Percentiles rank a stretch among this genome's conserved stretches.
Conservation (phyloP, 2,329 filamentous ascomycete species). For the Phoma sp. region DNA sequence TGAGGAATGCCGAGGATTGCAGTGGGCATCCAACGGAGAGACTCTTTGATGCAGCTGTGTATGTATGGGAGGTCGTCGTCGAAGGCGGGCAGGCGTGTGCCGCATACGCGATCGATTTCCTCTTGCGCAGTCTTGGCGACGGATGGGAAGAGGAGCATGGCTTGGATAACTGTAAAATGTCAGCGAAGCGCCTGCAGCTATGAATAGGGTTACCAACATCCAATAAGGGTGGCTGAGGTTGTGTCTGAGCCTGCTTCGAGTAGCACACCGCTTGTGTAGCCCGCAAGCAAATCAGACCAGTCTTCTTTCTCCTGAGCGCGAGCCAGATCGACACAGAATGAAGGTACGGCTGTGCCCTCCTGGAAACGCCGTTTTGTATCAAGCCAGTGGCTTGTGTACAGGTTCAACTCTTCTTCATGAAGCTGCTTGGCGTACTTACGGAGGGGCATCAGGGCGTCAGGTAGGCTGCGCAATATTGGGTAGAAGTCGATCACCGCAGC, state of each 20-base stretch:
- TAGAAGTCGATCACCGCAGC: slow-evolving; percentile 52
- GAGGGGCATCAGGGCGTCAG: slow-evolving; percentile 37
- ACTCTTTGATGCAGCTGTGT: slow-evolving; percentile 38
- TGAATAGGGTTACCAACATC: slow-evolving; percentile 5
- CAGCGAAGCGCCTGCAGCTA: not conserved
- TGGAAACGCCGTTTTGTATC: slow-evolving; percentile 19
- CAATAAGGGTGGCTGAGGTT: slow-evolving; percentile 27
- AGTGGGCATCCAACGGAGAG: slow-evolving; percentile 40
- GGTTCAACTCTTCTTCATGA: slow-evolving; percentile 51
- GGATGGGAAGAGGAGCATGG: slow-evolving; percentile 32
- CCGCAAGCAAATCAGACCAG: slow-evolving; percentile 29
- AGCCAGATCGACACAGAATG: slow-evolving; percentile 32
- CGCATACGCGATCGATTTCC: slow-evolving; percentile 39
- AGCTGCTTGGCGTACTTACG: slow-evolving; percentile 51
- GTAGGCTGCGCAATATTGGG: slow-evolving; percentile 52
- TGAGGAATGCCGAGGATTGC: slow-evolving; percentile 34
- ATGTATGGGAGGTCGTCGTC: slow-evolving; percentile 40
- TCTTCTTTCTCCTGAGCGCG: slow-evolving; percentile 23
- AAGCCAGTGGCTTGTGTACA: slow-evolving; percentile 28
- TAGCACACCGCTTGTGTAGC: slow-evolving; percentile 31
- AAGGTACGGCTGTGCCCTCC: slow-evolving; percentile 17
- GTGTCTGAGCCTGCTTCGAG: slow-evolving; percentile 42
- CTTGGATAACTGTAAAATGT: slow-evolving; percentile 24
- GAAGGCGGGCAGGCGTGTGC: slow-evolving; percentile 34
- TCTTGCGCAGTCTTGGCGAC: slow-evolving; percentile 26